Conservation (phyloP, 768 basidiomycete species). For the Mycena indigotica region DNA sequence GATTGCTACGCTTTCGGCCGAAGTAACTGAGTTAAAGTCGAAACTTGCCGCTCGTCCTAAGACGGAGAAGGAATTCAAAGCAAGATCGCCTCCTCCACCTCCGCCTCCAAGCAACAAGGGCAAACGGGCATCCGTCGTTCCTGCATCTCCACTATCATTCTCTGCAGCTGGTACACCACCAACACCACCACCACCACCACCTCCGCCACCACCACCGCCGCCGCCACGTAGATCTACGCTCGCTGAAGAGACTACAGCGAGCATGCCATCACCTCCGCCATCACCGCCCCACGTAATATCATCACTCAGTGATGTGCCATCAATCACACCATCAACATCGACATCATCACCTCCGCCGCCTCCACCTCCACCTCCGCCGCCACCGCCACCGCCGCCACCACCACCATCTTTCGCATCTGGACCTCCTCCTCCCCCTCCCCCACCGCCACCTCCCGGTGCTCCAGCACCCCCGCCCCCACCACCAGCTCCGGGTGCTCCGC, state of each 20-base stretch:
- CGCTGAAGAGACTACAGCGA: background rate
- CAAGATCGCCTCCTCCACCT: conserved; percentile 35
- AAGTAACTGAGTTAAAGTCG: conserved; percentile 53
- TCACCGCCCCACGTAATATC: conserved; percentile 14
- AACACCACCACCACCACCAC: conserved; percentile 23
- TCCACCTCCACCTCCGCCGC: conserved; percentile 36
- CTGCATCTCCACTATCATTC: conserved; percentile 12
- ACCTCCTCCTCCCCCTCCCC: conserved; percentile 40
- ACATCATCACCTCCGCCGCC: conserved; percentile 24
- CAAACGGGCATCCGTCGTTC: conserved; percentile 28
- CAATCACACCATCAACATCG: conserved; percentile 31
- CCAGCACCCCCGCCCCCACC: conserved; percentile 40
- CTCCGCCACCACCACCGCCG: conserved; percentile 23
- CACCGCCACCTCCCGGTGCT: conserved; percentile 26
- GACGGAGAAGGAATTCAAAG: conserved; percentile 75
- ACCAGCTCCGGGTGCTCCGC: conserved; percentile 32
- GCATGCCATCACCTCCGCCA: conserved; percentile 16
- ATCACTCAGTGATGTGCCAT: conserved; percentile 26
- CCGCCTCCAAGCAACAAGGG: conserved; percentile 36
- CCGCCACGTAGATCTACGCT: conserved; percentile 30
- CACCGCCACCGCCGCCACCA: conserved; percentile 30
- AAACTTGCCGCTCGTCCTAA: conserved; percentile 55
- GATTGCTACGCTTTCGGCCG: conserved; percentile 51
- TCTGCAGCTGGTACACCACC: conserved; percentile 33
- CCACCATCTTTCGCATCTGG: conserved; percentile 25